Percentiles rank a stretch among this genome's conserved stretches.
Evolutionary conservation across 768 basidiomycete species (phyloP).

Genomic region (Amanita pallidorosea): DNA sequence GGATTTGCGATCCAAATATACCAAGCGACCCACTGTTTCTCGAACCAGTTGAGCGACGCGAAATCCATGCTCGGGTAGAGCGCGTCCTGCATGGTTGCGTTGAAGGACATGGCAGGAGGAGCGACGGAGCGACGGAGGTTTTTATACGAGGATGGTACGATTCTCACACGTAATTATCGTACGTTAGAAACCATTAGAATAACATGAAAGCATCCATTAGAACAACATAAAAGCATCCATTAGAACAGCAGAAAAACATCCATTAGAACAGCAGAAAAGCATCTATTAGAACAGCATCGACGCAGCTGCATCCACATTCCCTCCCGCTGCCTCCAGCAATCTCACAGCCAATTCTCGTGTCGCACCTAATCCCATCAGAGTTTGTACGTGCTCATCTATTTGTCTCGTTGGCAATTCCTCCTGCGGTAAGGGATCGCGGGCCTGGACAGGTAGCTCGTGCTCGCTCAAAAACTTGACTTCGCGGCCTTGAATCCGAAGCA

Average conservation of each 20-base stretch:
- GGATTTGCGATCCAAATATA: constrained; percentile 85
- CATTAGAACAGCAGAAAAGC: too few species aligned
- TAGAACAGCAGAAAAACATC: too few species aligned
- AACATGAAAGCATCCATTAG: too few species aligned
- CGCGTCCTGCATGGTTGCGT: constrained; percentile 25
- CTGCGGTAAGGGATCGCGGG: constrained; percentile 24
- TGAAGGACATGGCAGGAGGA: constrained; percentile 28
- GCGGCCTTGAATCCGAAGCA: constrained; percentile 84
- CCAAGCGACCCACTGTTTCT: constrained; percentile 78
- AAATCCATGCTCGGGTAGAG: constrained; percentile 54
- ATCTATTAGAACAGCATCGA: constrained; percentile 77
- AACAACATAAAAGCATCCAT: too few species aligned
- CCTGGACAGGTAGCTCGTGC: constrained; percentile 87
- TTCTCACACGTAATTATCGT: constrained; percentile 1
- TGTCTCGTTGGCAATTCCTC: constrained; percentile 17
- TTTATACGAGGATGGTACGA: neutral
- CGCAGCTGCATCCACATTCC: constrained; percentile 83
- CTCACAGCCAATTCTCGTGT: constrained; percentile 68
- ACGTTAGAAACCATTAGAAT: too few species aligned
- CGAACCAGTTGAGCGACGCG: constrained; percentile 53
- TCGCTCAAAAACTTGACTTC: constrained; percentile 87
- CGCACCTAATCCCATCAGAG: constrained; percentile 71
- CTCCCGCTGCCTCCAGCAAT: constrained; percentile 67
- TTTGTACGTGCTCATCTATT: constrained; percentile 30
- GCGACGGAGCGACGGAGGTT: too few species aligned